These are phyloP conservation scores for Claviceps citrina DNA, from an alignment of 2,329 filamentous ascomycete genomes.

Conservation along the genomic window DNA sequence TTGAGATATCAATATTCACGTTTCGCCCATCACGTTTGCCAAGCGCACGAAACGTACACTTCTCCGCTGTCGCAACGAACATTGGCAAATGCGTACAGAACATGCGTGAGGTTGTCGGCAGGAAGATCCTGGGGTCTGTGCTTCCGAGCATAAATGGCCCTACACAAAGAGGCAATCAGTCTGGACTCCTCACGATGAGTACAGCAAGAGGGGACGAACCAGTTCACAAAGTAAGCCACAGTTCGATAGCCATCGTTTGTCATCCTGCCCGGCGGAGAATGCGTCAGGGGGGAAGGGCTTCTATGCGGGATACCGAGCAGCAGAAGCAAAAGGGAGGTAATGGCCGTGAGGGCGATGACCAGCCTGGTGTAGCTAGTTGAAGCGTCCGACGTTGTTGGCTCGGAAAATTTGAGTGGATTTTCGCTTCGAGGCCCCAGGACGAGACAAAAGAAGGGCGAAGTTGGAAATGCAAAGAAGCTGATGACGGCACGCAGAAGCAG, in stretches of 20 bases:
- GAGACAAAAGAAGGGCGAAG: too few species aligned
- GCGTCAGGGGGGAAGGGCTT: neutral
- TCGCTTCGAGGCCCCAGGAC: neutral
- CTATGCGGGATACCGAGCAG: neutral
- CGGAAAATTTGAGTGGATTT: neutral
- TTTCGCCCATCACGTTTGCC: too few species aligned
- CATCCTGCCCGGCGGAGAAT: slow-evolving; percentile 3
- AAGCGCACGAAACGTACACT: slow-evolving; percentile 34
- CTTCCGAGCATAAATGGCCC: slow-evolving; percentile 75
- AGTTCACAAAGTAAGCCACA: slow-evolving; percentile 63
- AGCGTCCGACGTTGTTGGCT: neutral
- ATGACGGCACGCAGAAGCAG: neutral
- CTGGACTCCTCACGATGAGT: neutral
- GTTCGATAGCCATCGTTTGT: slow-evolving; percentile 38
- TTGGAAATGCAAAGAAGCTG: neutral
- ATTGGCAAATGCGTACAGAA: slow-evolving; percentile 86
- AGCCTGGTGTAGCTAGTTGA: neutral
- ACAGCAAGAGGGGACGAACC: slow-evolving; percentile 21
- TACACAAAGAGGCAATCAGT: slow-evolving; percentile 8
- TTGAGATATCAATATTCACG: slow-evolving; percentile 1
- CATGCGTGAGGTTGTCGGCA: slow-evolving; percentile 65
- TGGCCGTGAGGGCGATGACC: neutral
- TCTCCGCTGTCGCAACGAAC: slow-evolving; percentile 64
- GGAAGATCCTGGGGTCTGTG: slow-evolving; percentile 76
- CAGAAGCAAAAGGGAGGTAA: neutral